Evolutionary conservation across 2,329 filamentous ascomycete species (phyloP).

Genomic region (Cryphonectria nitschkei): DNA sequence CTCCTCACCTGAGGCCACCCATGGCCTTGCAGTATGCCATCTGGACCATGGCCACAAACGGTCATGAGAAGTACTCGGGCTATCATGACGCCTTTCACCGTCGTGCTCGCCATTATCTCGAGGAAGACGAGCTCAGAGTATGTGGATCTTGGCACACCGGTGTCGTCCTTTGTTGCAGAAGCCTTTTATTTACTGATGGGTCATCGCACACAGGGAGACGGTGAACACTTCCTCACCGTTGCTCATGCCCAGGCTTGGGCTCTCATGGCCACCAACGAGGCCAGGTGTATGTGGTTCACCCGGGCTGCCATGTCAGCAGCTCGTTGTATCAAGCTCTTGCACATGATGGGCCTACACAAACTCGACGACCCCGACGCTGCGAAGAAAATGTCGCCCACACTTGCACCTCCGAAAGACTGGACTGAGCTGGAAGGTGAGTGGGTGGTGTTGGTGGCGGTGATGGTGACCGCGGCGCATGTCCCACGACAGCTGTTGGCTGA

Average conservation of each 20-base stretch:
- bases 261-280: conserved; percentile 77
- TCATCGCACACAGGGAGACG: conserved; percentile 59
- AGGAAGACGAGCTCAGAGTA: conserved; percentile 81
- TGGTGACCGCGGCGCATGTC: background rate
- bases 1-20: conserved; percentile 76
- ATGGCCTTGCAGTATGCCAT: conserved; percentile 84
- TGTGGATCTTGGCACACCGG: conserved; percentile 24
- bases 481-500: background rate
- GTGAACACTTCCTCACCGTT: conserved; percentile 80
- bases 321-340: conserved; percentile 68
- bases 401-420: conserved; percentile 78
- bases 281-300: conserved; percentile 82
- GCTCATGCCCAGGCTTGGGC: conserved; percentile 81
- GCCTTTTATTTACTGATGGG: background rate
- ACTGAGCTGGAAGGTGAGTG: conserved; percentile 59
- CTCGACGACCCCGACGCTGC: conserved; percentile 69
- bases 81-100: conserved; percentile 81
- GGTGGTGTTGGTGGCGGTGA: conserved; percentile 51
- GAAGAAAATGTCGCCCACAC: conserved; percentile 65
- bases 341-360: conserved; percentile 85
- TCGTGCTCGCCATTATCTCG: conserved; percentile 78
- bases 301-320: conserved; percentile 83
- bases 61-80: conserved; percentile 71
- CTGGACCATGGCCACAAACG: conserved; percentile 77
- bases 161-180: background rate